A percentile compares a stretch with the other conserved stretches of the same genome.
These are phyloP conservation scores for Inonotus hispidus DNA, from an alignment of 1,284 basidiomycete genomes.

Conservation along the genomic window DNA sequence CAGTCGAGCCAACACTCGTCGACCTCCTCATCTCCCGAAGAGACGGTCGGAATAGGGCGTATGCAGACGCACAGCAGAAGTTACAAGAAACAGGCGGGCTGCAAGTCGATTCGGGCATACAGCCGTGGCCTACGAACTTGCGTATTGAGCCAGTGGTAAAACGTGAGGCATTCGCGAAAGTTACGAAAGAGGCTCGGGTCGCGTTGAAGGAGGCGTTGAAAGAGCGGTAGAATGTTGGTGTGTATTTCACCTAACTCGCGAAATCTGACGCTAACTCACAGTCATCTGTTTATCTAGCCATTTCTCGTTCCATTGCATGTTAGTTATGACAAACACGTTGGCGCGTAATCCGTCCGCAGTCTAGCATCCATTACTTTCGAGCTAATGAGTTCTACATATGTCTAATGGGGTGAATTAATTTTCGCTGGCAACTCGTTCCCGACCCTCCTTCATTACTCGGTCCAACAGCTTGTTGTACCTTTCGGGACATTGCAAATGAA, in stretches of 20 bases:
- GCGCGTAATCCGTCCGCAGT: too few relatives aligned
- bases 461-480: constrained; percentile 58
- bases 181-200: constrained; percentile 14
- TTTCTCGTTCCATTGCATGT: neutral
- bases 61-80: neutral
- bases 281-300: neutral
- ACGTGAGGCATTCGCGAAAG: constrained; percentile 8
- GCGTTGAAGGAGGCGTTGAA: constrained; percentile 14
- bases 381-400: neutral
- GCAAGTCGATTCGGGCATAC: neutral
- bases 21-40: constrained; percentile 14
- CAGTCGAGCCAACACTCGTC: constrained; percentile 9
- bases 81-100: neutral
- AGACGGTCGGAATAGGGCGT: neutral
- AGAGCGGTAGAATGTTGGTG: constrained; percentile 6
- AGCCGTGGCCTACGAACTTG: constrained; percentile 16
- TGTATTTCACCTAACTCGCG: neutral
- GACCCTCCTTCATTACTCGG: constrained; percentile 49
- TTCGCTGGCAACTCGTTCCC: neutral
- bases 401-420: neutral
- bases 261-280: neutral
- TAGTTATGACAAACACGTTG: too few relatives aligned
- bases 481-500: constrained; percentile 48
- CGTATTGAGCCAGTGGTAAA: constrained; percentile 16
- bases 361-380: neutral